A percentile compares a stretch with the other conserved stretches of the same genome.
Conservation (phyloP, 441 rosid genomes). For the Pelargonium citronellum region DNA sequence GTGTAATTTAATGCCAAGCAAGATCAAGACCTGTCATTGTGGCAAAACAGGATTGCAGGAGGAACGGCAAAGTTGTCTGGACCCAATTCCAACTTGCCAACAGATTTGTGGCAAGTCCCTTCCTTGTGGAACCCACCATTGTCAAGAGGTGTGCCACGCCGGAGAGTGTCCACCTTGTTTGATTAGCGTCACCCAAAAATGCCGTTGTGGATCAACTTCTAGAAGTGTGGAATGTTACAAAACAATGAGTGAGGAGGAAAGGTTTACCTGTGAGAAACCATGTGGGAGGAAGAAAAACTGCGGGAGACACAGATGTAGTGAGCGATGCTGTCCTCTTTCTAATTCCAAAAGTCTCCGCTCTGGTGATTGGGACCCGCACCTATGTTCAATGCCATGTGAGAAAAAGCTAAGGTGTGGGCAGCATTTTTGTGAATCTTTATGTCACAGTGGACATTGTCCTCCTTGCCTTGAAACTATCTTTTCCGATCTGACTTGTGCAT, state of each 20-base stretch:
- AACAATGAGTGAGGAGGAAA: slow-evolving; percentile 44
- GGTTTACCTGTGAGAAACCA: slow-evolving; percentile 64
- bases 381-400: slow-evolving; percentile 82
- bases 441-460: slow-evolving; percentile 97
- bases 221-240: slow-evolving; percentile 67
- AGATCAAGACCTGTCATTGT: slow-evolving; percentile 67
- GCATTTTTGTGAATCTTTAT: slow-evolving; percentile 79
- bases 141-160: slow-evolving; percentile 73
- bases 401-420: slow-evolving; percentile 94
- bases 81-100: slow-evolving; percentile 75
- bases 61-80: slow-evolving; percentile 75
- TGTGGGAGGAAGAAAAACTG: slow-evolving; percentile 88
- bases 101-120: slow-evolving; percentile 63
- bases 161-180: slow-evolving; percentile 75
- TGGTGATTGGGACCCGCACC: slow-evolving; percentile 80
- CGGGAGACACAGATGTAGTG: slow-evolving; percentile 93
- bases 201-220: slow-evolving; percentile 77
- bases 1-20: slow-evolving; percentile 65
- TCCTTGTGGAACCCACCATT: slow-evolving; percentile 61
- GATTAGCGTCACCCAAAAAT: slow-evolving; percentile 62
- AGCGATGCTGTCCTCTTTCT: slow-evolving; percentile 86
- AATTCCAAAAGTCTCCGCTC: slow-evolving; percentile 34
- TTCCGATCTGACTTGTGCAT: slow-evolving; percentile 86
- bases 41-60: slow-evolving; percentile 72
- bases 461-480: slow-evolving; percentile 95